Conservation (phyloP, 805 yeast genomes). For the Yarrowia hollandica region DNA sequence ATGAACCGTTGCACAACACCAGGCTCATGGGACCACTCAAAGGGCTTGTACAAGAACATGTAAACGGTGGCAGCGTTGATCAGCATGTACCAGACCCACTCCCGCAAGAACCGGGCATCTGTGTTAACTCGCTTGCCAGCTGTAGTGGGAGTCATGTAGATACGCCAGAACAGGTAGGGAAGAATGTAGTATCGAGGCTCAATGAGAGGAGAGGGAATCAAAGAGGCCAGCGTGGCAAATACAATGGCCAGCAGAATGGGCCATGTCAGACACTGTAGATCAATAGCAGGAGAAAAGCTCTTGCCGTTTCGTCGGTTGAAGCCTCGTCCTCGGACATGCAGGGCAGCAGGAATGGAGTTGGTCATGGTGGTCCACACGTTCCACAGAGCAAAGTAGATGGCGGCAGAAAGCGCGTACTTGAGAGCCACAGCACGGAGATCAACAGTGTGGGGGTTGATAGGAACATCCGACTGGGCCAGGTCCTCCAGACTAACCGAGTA, state of each 20-base stretch:
- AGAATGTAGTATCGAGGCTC: conserved; percentile 91
- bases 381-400: conserved; percentile 44
- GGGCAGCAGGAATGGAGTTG: conserved; percentile 25
- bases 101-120: conserved; percentile 48
- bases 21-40: conserved; percentile 66
- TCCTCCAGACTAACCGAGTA: conserved; percentile 20
- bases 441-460: conserved; percentile 53
- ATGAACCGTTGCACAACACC: conserved; percentile 71
- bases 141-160: conserved; percentile 42
- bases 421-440: conserved; percentile 37
- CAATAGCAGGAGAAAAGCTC: conserved; percentile 12
- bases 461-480: not conserved
- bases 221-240: conserved; percentile 53
- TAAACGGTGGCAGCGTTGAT: conserved; percentile 55
- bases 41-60: conserved; percentile 62
- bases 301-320: conserved; percentile 11
- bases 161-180: conserved; percentile 75
- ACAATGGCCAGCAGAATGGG: conserved; percentile 29
- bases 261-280: conserved; percentile 22
- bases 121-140: conserved; percentile 39
- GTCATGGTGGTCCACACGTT: conserved; percentile 41
- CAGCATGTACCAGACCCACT: conserved; percentile 60
- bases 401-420: conserved; percentile 20
- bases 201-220: conserved; percentile 81
- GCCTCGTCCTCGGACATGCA: conserved; percentile 9